These are phyloP conservation scores for Haplosporangium sp. DNA, from an alignment of 371 early-diverging fungal genomes.

Conservation along the genomic window DNA sequence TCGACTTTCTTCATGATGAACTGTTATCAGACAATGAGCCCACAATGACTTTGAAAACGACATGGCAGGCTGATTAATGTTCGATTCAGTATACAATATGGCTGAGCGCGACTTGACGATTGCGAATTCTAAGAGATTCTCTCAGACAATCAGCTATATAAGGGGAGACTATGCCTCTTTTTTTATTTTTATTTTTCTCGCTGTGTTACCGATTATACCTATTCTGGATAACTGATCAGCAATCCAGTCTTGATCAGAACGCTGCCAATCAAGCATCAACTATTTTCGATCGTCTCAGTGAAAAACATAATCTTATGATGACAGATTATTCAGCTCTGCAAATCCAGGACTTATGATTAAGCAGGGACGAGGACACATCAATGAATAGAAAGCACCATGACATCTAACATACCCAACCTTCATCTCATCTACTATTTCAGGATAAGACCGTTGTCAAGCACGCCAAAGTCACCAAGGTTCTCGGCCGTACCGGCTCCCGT, in stretches of 20 bases:
- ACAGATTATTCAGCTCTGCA: neutral
- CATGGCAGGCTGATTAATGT: slow-evolving; percentile 1
- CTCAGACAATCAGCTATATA: neutral
- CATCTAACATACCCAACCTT: neutral
- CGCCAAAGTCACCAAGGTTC: slow-evolving; percentile 95
- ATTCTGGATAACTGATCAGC: no score
- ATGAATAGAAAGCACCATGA: neutral
- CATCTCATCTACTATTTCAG: slow-evolving; percentile 46
- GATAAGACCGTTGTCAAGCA: slow-evolving; percentile 89
- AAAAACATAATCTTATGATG: no score
- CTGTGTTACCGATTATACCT: no score
- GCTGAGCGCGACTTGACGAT: neutral
- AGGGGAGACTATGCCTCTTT: slow-evolving; percentile 41
- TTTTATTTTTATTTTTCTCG: neutral
- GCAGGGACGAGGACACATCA: slow-evolving; percentile 1
- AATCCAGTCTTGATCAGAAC: neutral
- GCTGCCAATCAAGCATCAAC: neutral
- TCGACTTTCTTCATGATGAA: neutral
- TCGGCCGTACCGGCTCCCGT: slow-evolving; percentile 99
- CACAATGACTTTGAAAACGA: neutral
- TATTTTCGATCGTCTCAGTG: no score
- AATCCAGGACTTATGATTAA: neutral
- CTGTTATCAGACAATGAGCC: no score
- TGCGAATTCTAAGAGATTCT: neutral
- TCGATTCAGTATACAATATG: neutral